Conservation (phyloP, 192 early-diverging fungal species). For the Coemansia sp. region DNA sequence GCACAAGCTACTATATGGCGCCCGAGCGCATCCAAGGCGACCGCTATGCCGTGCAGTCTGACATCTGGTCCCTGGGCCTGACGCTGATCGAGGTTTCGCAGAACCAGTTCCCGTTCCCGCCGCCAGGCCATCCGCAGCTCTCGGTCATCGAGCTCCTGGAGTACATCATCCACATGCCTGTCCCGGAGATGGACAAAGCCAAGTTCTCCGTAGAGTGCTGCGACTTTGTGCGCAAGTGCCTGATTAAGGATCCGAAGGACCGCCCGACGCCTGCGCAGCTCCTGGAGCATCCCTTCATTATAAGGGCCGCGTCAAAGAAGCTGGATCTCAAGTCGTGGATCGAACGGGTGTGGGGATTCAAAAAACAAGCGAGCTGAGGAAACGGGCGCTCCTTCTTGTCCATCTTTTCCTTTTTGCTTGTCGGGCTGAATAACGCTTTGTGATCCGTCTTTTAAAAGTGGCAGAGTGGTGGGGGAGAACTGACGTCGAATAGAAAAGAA, state of each 20-base stretch:
- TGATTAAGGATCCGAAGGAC: conserved; percentile 72
- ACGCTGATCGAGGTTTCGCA: conserved; percentile 93
- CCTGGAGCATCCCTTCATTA: conserved; percentile 71
- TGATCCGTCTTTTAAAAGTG: no score
- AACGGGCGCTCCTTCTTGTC: no score
- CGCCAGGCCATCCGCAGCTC: conserved; percentile 70
- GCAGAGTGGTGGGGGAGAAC: background rate
- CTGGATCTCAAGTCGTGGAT: conserved; percentile 76
- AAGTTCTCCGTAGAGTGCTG: conserved; percentile 47
- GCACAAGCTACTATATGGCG: conserved; percentile 97
- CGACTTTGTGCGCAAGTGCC: conserved; percentile 57
- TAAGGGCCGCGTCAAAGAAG: conserved; percentile 58
- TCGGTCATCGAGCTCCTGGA: conserved; percentile 92
- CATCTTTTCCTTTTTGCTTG: background rate
- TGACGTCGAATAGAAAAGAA: background rate
- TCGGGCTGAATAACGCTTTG: background rate
- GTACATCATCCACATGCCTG: conserved; percentile 88
- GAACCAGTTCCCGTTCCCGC: conserved; percentile 92
- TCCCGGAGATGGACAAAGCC: conserved; percentile 70
- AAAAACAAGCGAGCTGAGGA: conserved; percentile 2
- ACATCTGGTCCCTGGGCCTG: conserved; percentile 96
- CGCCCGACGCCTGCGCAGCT: conserved; percentile 72
- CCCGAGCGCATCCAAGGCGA: conserved; percentile 96
- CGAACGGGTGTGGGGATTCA: conserved; percentile 66
- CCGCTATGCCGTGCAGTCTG: conserved; percentile 85